A percentile compares a stretch with the other conserved stretches of the same genome.
phyloP scores from a whole-genome alignment of 768 basidiomycete genomes.

The Botryobasidium botryosum region DNA sequence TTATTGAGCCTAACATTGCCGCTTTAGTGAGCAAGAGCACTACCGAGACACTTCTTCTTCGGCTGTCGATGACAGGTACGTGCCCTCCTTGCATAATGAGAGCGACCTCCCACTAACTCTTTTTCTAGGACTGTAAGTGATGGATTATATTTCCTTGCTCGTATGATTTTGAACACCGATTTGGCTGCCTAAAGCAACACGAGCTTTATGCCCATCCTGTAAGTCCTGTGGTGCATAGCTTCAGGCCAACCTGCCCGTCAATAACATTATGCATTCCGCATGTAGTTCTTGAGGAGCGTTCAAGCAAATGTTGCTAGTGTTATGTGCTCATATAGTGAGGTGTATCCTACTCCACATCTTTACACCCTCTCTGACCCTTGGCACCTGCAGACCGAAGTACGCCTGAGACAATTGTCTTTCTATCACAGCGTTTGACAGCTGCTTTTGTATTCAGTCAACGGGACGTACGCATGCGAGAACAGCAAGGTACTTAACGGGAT shows the following conservation, averaged over 20 bases:
- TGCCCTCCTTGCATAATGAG: not conserved
- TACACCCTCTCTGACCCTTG: not conserved
- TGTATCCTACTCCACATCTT: constrained; percentile 1
- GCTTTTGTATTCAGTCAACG: constrained; percentile 7
- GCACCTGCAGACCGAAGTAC: constrained; percentile 20
- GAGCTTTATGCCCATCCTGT: constrained; percentile 9
- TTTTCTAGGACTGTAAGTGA: constrained; percentile 12
- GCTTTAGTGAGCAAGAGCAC: constrained; percentile 11
- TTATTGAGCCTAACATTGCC: not conserved
- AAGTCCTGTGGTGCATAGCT: not conserved
- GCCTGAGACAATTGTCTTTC: constrained; percentile 26
- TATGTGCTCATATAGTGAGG: constrained; percentile 46
- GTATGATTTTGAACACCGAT: not conserved
- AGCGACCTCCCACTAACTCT: not conserved
- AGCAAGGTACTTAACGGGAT: constrained; percentile 12
- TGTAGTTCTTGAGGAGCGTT: constrained; percentile 8
- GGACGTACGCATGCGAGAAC: constrained; percentile 13
- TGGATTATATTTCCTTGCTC: not conserved
- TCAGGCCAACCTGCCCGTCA: not conserved
- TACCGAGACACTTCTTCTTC: constrained; percentile 9
- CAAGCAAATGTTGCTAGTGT: constrained; percentile 11
- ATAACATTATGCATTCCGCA: not conserved
- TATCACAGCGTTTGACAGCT: constrained; percentile 9
- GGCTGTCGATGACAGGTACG: constrained; percentile 9
- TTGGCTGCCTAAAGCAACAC: not conserved